Evolutionary conservation across 179 eudicot genomes (phyloP).

Genomic region (Amaranthus tricolor): DNA sequence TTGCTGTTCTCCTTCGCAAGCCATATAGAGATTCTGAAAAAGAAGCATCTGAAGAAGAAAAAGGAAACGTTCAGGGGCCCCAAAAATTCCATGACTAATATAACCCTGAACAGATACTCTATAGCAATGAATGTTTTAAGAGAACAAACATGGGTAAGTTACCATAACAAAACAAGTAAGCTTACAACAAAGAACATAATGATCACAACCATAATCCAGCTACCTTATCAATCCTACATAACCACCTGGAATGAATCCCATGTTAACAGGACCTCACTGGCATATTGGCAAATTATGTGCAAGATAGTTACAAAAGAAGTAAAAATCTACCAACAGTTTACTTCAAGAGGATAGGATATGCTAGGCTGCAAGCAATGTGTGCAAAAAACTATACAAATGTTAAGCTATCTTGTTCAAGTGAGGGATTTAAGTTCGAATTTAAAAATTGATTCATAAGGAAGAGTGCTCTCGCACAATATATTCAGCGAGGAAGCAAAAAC

Average conservation of each 20-base stretch:
- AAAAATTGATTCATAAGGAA: neutral
- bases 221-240: neutral
- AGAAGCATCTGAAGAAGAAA: constrained; percentile 69
- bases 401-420: neutral
- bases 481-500: neutral
- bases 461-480: neutral
- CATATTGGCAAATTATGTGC: neutral
- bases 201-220: neutral
- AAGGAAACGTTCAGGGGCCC: constrained; percentile 2
- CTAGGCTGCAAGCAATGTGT: constrained; percentile 3
- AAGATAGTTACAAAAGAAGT: neutral
- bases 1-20: constrained; percentile 78
- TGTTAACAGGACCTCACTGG: neutral
- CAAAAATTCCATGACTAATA: constrained; percentile 5
- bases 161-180: neutral
- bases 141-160: neutral
- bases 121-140: neutral
- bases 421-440: neutral
- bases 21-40: constrained; percentile 94
- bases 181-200: neutral
- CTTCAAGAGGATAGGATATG: neutral
- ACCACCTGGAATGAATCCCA: neutral
- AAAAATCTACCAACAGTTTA: neutral
- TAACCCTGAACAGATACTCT: neutral
- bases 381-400: neutral